phyloP scores from a whole-genome alignment of 495 filamentous ascomycete genomes.

The Penicillium steckii region DNA sequence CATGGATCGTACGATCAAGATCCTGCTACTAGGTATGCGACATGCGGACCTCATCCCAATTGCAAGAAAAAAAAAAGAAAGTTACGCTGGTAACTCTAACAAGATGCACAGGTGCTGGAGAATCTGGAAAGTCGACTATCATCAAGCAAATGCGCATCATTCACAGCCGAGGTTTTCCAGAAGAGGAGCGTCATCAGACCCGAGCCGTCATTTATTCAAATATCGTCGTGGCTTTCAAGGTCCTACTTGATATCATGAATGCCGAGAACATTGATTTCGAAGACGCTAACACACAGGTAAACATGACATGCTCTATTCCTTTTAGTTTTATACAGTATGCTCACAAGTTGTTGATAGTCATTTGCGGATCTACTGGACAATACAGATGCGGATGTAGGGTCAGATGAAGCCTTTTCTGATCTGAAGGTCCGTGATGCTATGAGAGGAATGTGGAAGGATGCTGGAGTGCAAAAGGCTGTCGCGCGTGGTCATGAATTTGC shows the following conservation, averaged over 20 bases:
- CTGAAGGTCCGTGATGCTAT: slow-evolving; percentile 70
- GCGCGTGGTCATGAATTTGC: slow-evolving; percentile 93
- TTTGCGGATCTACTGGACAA: slow-evolving; percentile 35
- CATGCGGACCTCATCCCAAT: neutral
- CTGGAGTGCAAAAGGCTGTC: slow-evolving; percentile 81
- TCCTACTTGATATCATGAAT: slow-evolving; percentile 92
- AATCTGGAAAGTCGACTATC: slow-evolving; percentile 97
- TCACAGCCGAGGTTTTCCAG: slow-evolving; percentile 87
- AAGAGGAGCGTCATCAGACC: slow-evolving; percentile 88
- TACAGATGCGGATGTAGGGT: slow-evolving; percentile 70
- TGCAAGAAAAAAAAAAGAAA: neutral
- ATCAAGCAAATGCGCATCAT: slow-evolving; percentile 99
- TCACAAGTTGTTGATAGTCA: slow-evolving; percentile 23
- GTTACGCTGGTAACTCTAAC: slow-evolving; percentile 15
- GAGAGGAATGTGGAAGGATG: slow-evolving; percentile 79
- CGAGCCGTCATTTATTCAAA: slow-evolving; percentile 94
- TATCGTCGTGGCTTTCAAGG: slow-evolving; percentile 82
- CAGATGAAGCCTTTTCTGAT: slow-evolving; percentile 67
- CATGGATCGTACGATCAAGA: slow-evolving; percentile 76
- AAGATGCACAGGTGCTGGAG: slow-evolving; percentile 72
- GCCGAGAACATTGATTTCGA: slow-evolving; percentile 76
- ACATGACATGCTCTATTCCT: neutral
- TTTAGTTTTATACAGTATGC: neutral
- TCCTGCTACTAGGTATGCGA: slow-evolving; percentile 69
- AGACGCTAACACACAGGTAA: slow-evolving; percentile 71